Conservation (phyloP, 1,139 yeast species). For the Tardiomyces blankii region DNA sequence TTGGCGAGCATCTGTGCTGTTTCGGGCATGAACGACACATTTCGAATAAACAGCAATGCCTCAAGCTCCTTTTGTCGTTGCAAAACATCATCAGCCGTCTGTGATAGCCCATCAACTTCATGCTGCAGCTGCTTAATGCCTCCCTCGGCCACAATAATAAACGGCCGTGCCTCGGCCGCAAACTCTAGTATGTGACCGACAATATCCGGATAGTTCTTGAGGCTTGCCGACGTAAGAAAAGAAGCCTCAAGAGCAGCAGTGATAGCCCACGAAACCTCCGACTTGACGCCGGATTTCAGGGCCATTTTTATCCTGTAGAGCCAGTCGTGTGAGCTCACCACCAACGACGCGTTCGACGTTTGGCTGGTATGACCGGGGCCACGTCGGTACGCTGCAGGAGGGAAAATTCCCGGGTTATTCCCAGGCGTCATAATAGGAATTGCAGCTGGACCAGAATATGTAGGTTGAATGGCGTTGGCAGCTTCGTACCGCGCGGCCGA, state of each 20-base stretch:
- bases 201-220: conserved; percentile 8
- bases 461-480: too few relatives aligned
- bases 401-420: conserved; percentile 23
- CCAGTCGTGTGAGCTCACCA: conserved; percentile 20
- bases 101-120: conserved; percentile 1
- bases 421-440: conserved; percentile 26
- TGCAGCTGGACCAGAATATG: conserved; percentile 13
- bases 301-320: conserved; percentile 53
- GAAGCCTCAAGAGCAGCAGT: conserved; percentile 49
- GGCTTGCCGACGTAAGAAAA: conserved; percentile 11
- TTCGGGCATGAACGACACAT: conserved; percentile 69
- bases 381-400: conserved; percentile 15
- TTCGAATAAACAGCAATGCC: conserved; percentile 61
- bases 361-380: too few relatives aligned
- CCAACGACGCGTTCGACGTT: conserved; percentile 10
- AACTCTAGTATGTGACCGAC: not conserved
- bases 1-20: conserved; percentile 74
- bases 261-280: conserved; percentile 60
- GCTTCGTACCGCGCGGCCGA: not conserved
- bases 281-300: conserved; percentile 44
- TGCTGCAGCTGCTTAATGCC: not conserved
- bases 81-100: conserved; percentile 19
- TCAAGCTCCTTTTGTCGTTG: conserved; percentile 42
- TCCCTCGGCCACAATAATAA: not conserved
- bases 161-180: not conserved